Conservation (phyloP, 2,329 filamentous ascomycete genomes). For the Chaetothyriales sp. region DNA sequence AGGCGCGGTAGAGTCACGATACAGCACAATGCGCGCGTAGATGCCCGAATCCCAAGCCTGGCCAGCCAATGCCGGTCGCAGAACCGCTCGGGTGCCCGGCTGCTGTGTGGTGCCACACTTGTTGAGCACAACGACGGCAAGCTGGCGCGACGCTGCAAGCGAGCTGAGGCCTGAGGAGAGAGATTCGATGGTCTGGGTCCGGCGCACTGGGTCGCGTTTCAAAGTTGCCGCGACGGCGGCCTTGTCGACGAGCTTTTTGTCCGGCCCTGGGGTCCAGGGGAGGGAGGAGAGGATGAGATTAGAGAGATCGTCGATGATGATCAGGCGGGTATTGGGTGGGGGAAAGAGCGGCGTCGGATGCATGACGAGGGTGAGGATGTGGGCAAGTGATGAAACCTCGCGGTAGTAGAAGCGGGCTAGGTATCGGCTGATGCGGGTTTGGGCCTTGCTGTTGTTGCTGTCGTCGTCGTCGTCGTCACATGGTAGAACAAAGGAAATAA, state of each 20-base stretch:
- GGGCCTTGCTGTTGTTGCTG: not conserved
- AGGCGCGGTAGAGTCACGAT: conserved; percentile 43
- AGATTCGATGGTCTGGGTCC: conserved; percentile 45
- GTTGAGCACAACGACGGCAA: conserved; percentile 62
- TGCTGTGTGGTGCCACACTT: conserved; percentile 76
- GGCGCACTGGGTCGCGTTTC: conserved; percentile 14
- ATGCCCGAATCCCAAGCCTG: conserved; percentile 69
- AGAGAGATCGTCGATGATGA: conserved; percentile 69
- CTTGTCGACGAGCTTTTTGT: conserved; percentile 34
- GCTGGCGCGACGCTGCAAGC: conserved; percentile 57
- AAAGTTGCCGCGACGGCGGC: conserved; percentile 26
- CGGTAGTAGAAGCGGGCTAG: conserved; percentile 52
- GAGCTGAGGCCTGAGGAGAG: conserved; percentile 50
- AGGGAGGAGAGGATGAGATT: conserved; percentile 65
- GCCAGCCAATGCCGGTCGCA: conserved; percentile 63
- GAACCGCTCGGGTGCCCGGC: conserved; percentile 47
- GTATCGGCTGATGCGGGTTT: not conserved
- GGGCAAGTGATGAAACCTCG: conserved; percentile 43
- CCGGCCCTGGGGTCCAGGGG: conserved; percentile 21
- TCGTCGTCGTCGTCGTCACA: conserved; percentile 3
- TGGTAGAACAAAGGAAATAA: conserved; percentile 24
- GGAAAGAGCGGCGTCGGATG: conserved; percentile 53
- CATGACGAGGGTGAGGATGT: conserved; percentile 58
- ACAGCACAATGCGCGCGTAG: conserved; percentile 59
- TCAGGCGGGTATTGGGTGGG: conserved; percentile 47